phyloP scores from a whole-genome alignment of 1,284 basidiomycete genomes.

The Puccinia polysora region DNA sequence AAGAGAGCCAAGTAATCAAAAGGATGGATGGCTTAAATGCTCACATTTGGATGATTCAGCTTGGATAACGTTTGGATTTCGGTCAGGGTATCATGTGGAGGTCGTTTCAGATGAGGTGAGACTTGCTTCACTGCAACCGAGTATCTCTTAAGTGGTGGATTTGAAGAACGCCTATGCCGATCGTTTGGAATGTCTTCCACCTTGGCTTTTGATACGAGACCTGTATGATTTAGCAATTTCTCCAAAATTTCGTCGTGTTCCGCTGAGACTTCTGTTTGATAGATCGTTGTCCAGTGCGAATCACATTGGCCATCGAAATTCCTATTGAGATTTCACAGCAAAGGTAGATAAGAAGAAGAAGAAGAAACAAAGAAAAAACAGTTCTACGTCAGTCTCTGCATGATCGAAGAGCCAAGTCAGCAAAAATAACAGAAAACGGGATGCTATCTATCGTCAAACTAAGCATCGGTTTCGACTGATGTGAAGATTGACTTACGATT shows the following conservation, averaged over 20 bases:
- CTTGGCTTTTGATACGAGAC: neutral
- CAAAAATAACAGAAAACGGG: no score
- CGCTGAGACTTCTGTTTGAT: neutral
- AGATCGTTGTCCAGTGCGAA: slow-evolving; percentile 18
- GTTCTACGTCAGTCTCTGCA: neutral
- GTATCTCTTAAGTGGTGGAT: neutral
- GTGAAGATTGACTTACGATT: neutral
- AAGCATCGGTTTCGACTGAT: neutral
- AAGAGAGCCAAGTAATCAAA: no score
- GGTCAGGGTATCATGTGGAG: slow-evolving; percentile 57
- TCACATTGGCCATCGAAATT: neutral
- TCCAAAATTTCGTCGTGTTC: neutral
- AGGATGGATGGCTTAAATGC: no score
- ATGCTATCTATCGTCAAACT: neutral
- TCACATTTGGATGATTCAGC: slow-evolving; percentile 62
- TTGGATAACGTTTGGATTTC: slow-evolving; percentile 61
- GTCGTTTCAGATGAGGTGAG: slow-evolving; percentile 20
- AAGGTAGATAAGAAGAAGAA: no score
- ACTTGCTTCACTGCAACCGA: slow-evolving; percentile 6
- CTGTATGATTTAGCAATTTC: neutral
- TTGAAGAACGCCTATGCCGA: no score
- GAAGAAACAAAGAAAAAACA: no score
- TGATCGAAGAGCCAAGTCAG: no score
- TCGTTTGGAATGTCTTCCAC: neutral
- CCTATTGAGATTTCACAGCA: neutral